phyloP scores from a whole-genome alignment of 805 yeast species.

The Kazachstania martiniae region DNA sequence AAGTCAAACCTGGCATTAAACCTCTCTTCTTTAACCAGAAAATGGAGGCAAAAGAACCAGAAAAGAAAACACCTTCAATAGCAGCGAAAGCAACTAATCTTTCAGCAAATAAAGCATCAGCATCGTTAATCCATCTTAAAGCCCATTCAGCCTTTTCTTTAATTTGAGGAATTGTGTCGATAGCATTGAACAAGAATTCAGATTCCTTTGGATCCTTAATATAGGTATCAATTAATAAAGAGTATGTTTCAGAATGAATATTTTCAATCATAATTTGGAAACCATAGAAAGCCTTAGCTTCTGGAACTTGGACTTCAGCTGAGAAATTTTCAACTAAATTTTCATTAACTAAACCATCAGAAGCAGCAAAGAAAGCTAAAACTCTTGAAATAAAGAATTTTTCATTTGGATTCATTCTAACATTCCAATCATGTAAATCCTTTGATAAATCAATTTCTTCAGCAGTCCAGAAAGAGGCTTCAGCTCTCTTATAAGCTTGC shows the following conservation, averaged over 20 bases:
- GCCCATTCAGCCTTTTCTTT: conserved; percentile 99
- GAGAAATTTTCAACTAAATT: conserved; percentile 94
- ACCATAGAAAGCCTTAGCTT: conserved; percentile 97
- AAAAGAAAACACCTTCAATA: conserved; percentile 96
- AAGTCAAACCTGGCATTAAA: conserved; percentile 96
- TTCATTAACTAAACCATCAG: conserved; percentile 97
- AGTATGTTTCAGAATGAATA: conserved; percentile 95
- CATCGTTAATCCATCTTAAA: conserved; percentile 87
- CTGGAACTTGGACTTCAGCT: conserved; percentile 94
- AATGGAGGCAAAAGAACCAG: conserved; percentile 96
- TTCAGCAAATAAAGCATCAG: conserved; percentile 84
- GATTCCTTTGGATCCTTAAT: conserved; percentile 94
- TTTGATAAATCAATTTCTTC: conserved; percentile 95
- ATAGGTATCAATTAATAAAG: conserved; percentile 86
- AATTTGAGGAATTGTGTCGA: conserved; percentile 92
- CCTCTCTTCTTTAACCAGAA: conserved; percentile 99
- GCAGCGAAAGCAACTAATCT: conserved; percentile 97
- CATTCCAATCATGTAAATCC: conserved; percentile 89
- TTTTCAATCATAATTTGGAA: conserved; percentile 99
- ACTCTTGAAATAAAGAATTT: conserved; percentile 86
- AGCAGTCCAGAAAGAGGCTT: conserved; percentile 99
- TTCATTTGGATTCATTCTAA: conserved; percentile 80
- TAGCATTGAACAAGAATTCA: conserved; percentile 84
- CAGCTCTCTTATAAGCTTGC: conserved; percentile 98
- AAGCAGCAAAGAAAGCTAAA: conserved; percentile 95